A percentile compares a stretch with the other conserved stretches of the same genome.
Conservation (phyloP, 2,329 filamentous ascomycete species). For the Penicillium sp. region DNA sequence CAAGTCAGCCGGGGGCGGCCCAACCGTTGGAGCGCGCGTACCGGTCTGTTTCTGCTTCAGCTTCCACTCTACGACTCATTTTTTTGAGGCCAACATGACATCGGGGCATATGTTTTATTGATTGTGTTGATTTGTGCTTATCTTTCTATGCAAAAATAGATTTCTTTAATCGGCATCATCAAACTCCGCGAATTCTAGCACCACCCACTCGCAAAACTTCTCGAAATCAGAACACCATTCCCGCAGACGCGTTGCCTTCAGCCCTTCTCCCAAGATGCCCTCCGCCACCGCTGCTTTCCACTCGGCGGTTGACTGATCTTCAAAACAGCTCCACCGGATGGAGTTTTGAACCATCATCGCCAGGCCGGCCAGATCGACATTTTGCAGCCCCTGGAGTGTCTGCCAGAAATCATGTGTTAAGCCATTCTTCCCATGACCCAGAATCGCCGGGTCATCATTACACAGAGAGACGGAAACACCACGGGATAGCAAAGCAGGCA, state of each 20-base stretch:
- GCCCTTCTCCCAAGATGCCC: slow-evolving; percentile 70
- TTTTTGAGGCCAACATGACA: neutral
- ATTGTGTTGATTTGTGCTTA: too few relatives aligned
- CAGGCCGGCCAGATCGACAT: slow-evolving; percentile 83
- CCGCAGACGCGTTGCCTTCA: slow-evolving; percentile 73
- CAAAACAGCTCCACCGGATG: slow-evolving; percentile 85
- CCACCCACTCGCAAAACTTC: slow-evolving; percentile 87
- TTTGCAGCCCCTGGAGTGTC: slow-evolving; percentile 87
- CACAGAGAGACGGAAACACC: slow-evolving; percentile 83
- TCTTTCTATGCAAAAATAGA: too few relatives aligned
- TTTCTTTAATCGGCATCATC: slow-evolving; percentile 47
- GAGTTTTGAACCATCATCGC: slow-evolving; percentile 91
- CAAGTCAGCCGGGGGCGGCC: slow-evolving; percentile 28
- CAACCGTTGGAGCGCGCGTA: neutral
- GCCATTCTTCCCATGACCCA: slow-evolving; percentile 79
- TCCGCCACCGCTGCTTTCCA: slow-evolving; percentile 76
- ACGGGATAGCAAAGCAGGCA: slow-evolving; percentile 81
- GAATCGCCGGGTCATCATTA: slow-evolving; percentile 89
- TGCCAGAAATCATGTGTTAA: slow-evolving; percentile 96
- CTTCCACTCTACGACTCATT: neutral
- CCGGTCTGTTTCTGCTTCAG: neutral
- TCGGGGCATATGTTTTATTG: too few relatives aligned
- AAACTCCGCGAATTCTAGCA: slow-evolving; percentile 70
- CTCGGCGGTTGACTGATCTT: slow-evolving; percentile 71
- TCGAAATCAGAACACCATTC: slow-evolving; percentile 86